Conservation (phyloP, 768 basidiomycete genomes). For the Russula ochroleuca region DNA sequence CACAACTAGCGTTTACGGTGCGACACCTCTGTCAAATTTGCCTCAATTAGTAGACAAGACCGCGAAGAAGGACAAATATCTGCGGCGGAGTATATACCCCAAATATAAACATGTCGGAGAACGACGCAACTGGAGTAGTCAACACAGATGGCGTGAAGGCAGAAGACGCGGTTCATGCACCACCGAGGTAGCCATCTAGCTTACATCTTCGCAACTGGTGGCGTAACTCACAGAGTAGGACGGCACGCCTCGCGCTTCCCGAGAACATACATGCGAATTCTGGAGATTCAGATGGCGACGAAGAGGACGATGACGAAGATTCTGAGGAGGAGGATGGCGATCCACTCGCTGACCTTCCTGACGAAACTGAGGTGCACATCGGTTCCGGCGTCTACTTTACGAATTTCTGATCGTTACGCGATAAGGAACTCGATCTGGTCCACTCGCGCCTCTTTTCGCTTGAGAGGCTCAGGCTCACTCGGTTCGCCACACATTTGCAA, state of each 20-base stretch:
- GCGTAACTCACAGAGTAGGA: conserved; percentile 10
- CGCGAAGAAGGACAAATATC: conserved; percentile 5
- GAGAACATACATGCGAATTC: conserved; percentile 11
- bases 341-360: conserved; percentile 72
- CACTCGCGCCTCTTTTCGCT: conserved; percentile 74
- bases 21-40: neutral
- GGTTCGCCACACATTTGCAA: conserved; percentile 67
- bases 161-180: neutral
- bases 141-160: neutral
- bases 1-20: neutral
- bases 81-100: neutral
- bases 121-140: neutral
- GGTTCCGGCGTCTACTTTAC: neutral
- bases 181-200: conserved; percentile 12
- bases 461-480: conserved; percentile 57
- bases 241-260: conserved; percentile 25
- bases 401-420: conserved; percentile 11
- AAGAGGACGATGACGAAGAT: conserved; percentile 44
- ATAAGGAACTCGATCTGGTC: conserved; percentile 80
- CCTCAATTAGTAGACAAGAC: conserved; percentile 1
- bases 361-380: conserved; percentile 69
- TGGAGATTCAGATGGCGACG: conserved; percentile 47
- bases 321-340: conserved; percentile 41
- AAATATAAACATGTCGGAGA: conserved; percentile 14
- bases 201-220: neutral